Base-by-base conservation (phyloP, 1,284 basidiomycete genomes). In the Anthracocystis walkeri region DNA sequence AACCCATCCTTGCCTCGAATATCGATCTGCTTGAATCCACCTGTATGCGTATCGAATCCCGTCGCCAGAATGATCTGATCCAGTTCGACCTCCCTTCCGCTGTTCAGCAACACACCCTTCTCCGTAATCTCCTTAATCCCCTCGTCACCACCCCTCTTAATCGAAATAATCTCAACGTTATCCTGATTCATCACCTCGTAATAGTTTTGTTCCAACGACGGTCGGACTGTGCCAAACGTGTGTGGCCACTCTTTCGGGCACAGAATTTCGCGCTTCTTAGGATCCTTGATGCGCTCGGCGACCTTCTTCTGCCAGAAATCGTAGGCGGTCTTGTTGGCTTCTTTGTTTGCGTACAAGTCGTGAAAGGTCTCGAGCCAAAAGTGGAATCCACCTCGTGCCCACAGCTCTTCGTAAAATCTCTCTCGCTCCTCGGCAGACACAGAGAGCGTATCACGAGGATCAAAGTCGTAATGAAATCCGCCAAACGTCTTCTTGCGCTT, bases 91-190 rank as follows among this genome's bases (percentile, higher is more conserved):
- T 71, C 60, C 7, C 63, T 40, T 23, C 89, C 90, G 4, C 86
- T 87, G 69, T 87, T 86, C 27, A 89, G 85, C 64, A 86, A 84
- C 59, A 90, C 81, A 0, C 88, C 89, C 23, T 87, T 85, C 60
- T 87, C 85, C 1, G 87, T 86, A 44, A 89, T 75, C 33, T 79
- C 77, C 23, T 86, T 85, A 76, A 89, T 89, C 10, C 80, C 80
- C 38, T 79, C 66, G 16, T 69, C 53, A 11, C 63, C 66, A 14
- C 63, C 66, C 2, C 72, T 56, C 58, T 72, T 77, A 33, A 87
- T 87, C 86, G 87, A 89, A 21, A 81, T 82, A 35, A 90, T 73
- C 33, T 84, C 84, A 31, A 90, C 88, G 76, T 91, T 90, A 6
- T 88, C 87, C 54, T 86, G 86, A 58, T 89, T 85, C 41, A 91